These are phyloP conservation scores for Phanerochaete carnosa DNA, from an alignment of 768 basidiomycete species.

Conservation along the genomic window DNA sequence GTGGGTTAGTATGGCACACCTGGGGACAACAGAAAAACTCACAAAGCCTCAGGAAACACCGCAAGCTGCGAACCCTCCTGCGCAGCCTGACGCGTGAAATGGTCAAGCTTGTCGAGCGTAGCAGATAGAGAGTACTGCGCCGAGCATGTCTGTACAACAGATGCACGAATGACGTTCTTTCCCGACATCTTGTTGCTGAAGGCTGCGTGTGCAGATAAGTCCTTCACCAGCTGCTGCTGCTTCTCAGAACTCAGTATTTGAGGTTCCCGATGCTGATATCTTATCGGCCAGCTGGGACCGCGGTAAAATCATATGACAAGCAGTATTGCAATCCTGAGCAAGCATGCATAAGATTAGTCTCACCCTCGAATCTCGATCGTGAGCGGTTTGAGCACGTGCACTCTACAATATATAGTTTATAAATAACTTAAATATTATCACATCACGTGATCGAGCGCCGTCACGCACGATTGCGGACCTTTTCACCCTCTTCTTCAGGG, in stretches of 20 bases:
- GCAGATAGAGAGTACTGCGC: conserved; percentile 41
- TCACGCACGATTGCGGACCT: too few species aligned
- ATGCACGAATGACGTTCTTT: conserved; percentile 39
- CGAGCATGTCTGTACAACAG: conserved; percentile 52
- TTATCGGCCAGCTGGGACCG: not conserved
- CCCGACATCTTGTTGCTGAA: not conserved
- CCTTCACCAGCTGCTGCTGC: not conserved
- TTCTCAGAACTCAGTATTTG: not conserved
- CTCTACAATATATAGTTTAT: too few species aligned
- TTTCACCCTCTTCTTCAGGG: too few species aligned
- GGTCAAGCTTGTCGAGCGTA: conserved; percentile 49
- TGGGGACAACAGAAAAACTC: conserved; percentile 12
- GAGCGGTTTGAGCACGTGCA: too few species aligned
- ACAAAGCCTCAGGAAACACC: conserved; percentile 62
- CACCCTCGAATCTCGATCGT: too few species aligned
- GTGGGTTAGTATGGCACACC: not conserved
- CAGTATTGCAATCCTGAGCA: not conserved
- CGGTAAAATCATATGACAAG: not conserved
- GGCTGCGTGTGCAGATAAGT: not conserved
- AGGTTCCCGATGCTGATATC: not conserved
- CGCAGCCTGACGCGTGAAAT: conserved; percentile 41
- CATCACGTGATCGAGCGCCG: too few species aligned
- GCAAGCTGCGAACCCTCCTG: conserved; percentile 46
- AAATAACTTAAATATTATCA: too few species aligned
- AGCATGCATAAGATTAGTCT: too few species aligned